phyloP scores from a whole-genome alignment of 768 basidiomycete species.

The Kwoniella dejecticola region DNA sequence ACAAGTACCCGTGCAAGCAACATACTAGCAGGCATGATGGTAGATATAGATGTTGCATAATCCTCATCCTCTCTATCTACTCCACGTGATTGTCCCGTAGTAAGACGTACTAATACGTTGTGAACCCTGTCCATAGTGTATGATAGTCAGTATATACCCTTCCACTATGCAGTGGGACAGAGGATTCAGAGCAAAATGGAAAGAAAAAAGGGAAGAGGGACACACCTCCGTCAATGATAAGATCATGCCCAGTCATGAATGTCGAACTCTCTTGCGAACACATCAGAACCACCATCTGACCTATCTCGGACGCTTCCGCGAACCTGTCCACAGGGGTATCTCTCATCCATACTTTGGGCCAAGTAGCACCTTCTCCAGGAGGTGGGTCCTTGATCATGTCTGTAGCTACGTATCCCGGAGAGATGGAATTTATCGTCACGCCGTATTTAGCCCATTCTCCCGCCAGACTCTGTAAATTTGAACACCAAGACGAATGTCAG shows the following conservation, averaged over 20 bases:
- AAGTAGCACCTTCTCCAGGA: slow-evolving; percentile 21
- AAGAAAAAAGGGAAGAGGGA: background rate
- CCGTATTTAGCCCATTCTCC: slow-evolving; percentile 54
- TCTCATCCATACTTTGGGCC: slow-evolving; percentile 43
- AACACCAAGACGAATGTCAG: background rate
- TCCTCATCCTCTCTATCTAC: too few species aligned
- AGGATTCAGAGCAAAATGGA: too few species aligned
- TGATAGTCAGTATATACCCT: too few species aligned
- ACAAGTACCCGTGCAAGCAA: too few species aligned
- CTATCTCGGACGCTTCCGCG: slow-evolving; percentile 47
- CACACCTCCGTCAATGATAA: slow-evolving; percentile 54
- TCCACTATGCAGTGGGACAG: too few species aligned
- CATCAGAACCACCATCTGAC: slow-evolving; percentile 45
- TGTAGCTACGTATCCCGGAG: slow-evolving; percentile 53
- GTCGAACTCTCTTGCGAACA: slow-evolving; percentile 27
- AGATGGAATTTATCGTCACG: slow-evolving; percentile 50
- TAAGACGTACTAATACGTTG: too few species aligned
- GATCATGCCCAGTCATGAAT: slow-evolving; percentile 54
- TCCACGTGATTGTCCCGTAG: too few species aligned
- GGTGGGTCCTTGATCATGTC: slow-evolving; percentile 51
- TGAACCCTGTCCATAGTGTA: too few species aligned
- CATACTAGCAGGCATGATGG: too few species aligned
- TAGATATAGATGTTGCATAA: too few species aligned
- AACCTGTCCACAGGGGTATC: slow-evolving; percentile 53
- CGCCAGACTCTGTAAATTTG: slow-evolving; percentile 34